phyloP scores from a whole-genome alignment of 1,139 yeast species.

The Geotrichum cucujoidarum region DNA sequence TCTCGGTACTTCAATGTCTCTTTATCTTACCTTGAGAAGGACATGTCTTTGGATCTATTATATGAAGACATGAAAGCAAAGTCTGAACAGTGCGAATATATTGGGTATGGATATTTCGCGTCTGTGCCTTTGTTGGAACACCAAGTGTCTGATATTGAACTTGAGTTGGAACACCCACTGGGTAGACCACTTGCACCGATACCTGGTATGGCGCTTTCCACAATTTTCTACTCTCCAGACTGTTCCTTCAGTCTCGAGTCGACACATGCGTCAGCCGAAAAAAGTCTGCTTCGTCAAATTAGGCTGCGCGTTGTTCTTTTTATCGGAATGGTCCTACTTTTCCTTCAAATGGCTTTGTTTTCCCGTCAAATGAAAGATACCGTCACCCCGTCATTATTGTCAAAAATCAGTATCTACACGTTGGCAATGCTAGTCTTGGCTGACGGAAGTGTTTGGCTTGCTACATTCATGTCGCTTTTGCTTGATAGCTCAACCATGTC shows the following conservation, averaged over 20 bases:
- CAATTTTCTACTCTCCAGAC: slow-evolving; percentile 77
- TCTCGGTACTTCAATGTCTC: slow-evolving; percentile 43
- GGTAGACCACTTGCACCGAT: slow-evolving; percentile 66
- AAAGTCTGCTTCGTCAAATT: slow-evolving; percentile 49
- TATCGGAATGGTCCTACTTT: slow-evolving; percentile 44
- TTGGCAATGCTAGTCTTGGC: slow-evolving; percentile 50
- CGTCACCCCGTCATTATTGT: slow-evolving; percentile 74
- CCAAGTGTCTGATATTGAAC: slow-evolving; percentile 59
- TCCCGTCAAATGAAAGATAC: slow-evolving; percentile 65
- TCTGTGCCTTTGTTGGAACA: slow-evolving; percentile 50
- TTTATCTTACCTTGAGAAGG: slow-evolving; percentile 24
- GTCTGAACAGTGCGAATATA: slow-evolving; percentile 59
- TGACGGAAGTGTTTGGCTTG: slow-evolving; percentile 65
- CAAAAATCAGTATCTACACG: slow-evolving; percentile 62
- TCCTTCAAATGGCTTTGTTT: slow-evolving; percentile 46
- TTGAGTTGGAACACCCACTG: slow-evolving; percentile 62
- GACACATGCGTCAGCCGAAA: slow-evolving; percentile 50
- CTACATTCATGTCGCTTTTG: slow-evolving; percentile 56
- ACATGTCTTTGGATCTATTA: slow-evolving; percentile 25
- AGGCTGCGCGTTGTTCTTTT: slow-evolving; percentile 31
- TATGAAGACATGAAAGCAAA: slow-evolving; percentile 22
- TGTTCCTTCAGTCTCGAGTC: slow-evolving; percentile 60
- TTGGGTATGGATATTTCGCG: slow-evolving; percentile 62
- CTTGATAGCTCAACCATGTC: slow-evolving; percentile 57
- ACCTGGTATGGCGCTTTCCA: slow-evolving; percentile 55